Percentiles rank a stretch among this genome's conserved stretches.
Conservation (phyloP, 2,329 filamentous ascomycete species). For the Arthrobotrys entomopaga region DNA sequence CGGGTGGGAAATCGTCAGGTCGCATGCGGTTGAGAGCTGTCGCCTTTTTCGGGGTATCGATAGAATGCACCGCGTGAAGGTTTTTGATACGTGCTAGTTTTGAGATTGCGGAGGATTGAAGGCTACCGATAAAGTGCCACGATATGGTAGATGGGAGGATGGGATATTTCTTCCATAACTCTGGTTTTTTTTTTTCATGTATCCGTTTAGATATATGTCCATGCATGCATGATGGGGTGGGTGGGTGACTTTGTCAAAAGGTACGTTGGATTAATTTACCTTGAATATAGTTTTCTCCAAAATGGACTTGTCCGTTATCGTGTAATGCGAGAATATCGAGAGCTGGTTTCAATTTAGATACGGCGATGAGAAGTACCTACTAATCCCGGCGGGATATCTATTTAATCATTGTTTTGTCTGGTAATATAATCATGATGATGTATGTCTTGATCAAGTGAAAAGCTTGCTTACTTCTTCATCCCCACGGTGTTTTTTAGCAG, state of each 20-base stretch:
- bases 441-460: neutral
- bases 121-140: conserved; percentile 96
- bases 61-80: conserved; percentile 88
- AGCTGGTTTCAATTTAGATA: conserved; percentile 94
- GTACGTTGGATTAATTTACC: conserved; percentile 28
- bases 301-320: conserved; percentile 75
- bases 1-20: conserved; percentile 62
- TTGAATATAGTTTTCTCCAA: conserved; percentile 96
- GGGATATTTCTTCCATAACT: conserved; percentile 84
- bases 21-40: conserved; percentile 81
- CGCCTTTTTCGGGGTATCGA: conserved; percentile 89
- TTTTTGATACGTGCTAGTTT: conserved; percentile 85
- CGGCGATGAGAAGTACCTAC: conserved; percentile 74
- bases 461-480: conserved; percentile 25
- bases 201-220: too few relatives aligned
- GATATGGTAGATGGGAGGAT: conserved; percentile 79
- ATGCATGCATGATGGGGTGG: too few relatives aligned
- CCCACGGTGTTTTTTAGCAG: conserved; percentile 5
- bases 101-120: conserved; percentile 95
- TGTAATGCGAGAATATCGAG: conserved; percentile 89
- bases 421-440: too few relatives aligned
- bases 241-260: too few relatives aligned
- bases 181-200: conserved; percentile 63
- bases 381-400: too few relatives aligned
- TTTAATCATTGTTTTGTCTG: too few relatives aligned